A percentile compares a stretch with the other conserved stretches of the same genome.
Evolutionary conservation across 345 rosid genomes (phyloP).

Genomic region (Brassica cretica): DNA sequence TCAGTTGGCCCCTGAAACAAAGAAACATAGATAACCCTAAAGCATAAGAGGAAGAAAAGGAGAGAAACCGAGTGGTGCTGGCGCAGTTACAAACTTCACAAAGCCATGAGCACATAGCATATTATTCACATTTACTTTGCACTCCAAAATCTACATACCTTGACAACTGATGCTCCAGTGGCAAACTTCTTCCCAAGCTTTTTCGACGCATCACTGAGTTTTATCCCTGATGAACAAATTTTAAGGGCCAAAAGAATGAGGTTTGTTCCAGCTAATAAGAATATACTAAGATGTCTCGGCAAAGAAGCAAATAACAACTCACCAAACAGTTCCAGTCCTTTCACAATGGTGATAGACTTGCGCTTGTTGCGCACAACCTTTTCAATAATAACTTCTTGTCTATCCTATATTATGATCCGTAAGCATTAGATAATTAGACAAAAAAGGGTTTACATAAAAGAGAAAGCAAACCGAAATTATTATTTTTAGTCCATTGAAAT

Average conservation of each 20-base stretch:
- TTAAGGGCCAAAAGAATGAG: constrained; percentile 13
- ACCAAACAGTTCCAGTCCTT: constrained; percentile 97
- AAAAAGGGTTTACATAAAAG: background rate
- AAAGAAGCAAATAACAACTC: constrained; percentile 33
- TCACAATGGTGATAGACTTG: constrained; percentile 84
- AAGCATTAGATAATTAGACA: background rate
- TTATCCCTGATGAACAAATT: constrained; percentile 59
- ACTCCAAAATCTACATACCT: constrained; percentile 50
- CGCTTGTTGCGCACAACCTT: constrained; percentile 93
- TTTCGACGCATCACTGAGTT: constrained; percentile 91
- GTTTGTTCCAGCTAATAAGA: constrained; percentile 6
- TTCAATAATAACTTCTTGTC: constrained; percentile 85
- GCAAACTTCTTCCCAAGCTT: constrained; percentile 97
- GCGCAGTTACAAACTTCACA: background rate
- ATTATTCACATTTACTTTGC: background rate
- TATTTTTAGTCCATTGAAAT: background rate
- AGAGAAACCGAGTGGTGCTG: background rate
- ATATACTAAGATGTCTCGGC: background rate
- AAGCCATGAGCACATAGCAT: constrained; percentile 1
- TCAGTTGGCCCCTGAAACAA: constrained; percentile 86
- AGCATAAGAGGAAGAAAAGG: background rate
- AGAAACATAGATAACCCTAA: constrained; percentile 1
- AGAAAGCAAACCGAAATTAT: background rate
- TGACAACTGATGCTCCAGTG: constrained; percentile 98
- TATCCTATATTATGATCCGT: constrained; percentile 49